Percentiles rank a stretch among this genome's conserved stretches.
Evolutionary conservation across 441 rosid species (phyloP).

Genomic region (Capsella rubella): DNA sequence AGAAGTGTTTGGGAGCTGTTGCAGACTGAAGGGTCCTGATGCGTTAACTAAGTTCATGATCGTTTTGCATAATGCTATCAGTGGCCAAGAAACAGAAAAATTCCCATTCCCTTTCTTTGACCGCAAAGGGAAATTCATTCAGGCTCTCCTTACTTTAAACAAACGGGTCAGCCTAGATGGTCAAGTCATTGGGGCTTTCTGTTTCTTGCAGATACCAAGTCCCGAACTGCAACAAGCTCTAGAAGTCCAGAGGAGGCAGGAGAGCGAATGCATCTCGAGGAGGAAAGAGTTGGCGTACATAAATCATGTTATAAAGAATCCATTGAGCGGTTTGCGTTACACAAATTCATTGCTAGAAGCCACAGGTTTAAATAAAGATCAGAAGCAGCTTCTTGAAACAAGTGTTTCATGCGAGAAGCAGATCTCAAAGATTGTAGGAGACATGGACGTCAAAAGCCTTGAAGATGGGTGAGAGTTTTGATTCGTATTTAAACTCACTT

Average conservation of each 20-base stretch:
- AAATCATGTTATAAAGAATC: constrained; percentile 78
- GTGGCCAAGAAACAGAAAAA: constrained; percentile 82
- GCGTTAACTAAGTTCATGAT: constrained; percentile 90
- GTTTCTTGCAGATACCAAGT: constrained; percentile 94
- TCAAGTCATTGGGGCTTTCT: constrained; percentile 80
- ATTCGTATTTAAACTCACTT: background rate
- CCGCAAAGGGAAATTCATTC: constrained; percentile 68
- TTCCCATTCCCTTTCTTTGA: constrained; percentile 76
- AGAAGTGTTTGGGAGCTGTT: constrained; percentile 86
- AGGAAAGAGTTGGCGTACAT: constrained; percentile 86
- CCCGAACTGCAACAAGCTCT: constrained; percentile 86
- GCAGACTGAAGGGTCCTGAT: constrained; percentile 88
- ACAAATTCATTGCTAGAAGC: constrained; percentile 79
- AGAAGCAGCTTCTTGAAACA: constrained; percentile 84
- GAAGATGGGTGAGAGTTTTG: constrained; percentile 74
- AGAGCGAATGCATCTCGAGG: constrained; percentile 60
- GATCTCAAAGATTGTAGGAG: constrained; percentile 67
- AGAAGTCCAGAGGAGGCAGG: constrained; percentile 74
- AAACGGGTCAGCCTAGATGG: constrained; percentile 74
- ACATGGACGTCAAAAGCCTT: constrained; percentile 70
- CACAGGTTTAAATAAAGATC: constrained; percentile 74
- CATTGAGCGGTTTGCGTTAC: constrained; percentile 75
- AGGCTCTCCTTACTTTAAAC: constrained; percentile 84
- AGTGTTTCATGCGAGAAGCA: constrained; percentile 89
- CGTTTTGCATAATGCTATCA: constrained; percentile 76